Conservation (phyloP, 331 rosid species). For the Spiraea crenata region DNA sequence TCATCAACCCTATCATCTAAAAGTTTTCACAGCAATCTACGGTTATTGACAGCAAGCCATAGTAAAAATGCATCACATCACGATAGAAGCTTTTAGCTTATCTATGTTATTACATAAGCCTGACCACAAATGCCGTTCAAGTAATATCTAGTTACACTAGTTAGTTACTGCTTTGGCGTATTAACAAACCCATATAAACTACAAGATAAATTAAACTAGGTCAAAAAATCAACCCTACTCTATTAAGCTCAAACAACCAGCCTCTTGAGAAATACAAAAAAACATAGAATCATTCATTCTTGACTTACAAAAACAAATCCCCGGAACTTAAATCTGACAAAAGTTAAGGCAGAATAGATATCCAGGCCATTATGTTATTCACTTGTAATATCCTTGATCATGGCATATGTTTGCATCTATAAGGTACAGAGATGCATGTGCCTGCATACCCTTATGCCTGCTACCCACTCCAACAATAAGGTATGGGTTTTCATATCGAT, state of each 20-base stretch:
- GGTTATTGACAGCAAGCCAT: background rate
- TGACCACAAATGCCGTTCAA: background rate
- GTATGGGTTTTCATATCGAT: background rate
- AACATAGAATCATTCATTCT: background rate
- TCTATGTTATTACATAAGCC: background rate
- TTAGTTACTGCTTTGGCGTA: background rate
- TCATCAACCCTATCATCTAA: background rate
- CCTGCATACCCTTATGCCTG: background rate
- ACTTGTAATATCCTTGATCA: background rate
- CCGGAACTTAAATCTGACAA: background rate
- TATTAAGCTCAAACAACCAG: constrained; percentile 1
- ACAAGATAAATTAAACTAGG: background rate
- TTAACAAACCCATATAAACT: background rate
- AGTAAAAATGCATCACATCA: constrained; percentile 1
- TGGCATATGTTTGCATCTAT: background rate
- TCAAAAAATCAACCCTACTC: background rate
- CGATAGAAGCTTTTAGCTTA: background rate
- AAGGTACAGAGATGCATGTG: constrained; percentile 11
- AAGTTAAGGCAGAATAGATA: background rate
- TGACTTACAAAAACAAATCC: background rate
- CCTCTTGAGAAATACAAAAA: background rate
- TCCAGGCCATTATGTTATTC: background rate
- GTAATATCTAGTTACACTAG: background rate
- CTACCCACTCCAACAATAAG: background rate
- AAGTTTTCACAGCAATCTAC: background rate